Base-by-base conservation (phyloP, 352 stramenopile species). In the Plasmopara halstedii region DNA sequence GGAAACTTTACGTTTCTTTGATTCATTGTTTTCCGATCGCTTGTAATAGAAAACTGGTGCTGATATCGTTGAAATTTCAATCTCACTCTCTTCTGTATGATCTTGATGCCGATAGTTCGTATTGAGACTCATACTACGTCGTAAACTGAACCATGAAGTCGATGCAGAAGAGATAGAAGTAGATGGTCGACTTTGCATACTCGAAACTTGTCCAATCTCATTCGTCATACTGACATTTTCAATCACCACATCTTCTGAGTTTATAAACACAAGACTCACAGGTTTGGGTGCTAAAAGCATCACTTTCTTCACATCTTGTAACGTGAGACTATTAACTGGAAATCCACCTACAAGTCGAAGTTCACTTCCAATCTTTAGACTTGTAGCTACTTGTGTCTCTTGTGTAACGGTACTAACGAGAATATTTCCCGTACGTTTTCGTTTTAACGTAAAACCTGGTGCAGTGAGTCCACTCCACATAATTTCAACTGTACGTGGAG, bases 251-350 rank as follows among this genome's bases (percentile, higher is more conserved):
- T 76, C 58, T 27, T 78, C 68, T 26, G 62, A 53, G 52, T 82
- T 83, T n/a, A 85, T 44, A 51, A 89, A 89, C 42, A 89, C 74
- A 38, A 89, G 70, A 37, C 74, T 86, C 57, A 89, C 72, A 23
- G 77, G 77, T 50, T 87, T 86, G 21, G 74, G 73, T 4, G 75
- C 75, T 46, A 65, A 45, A 13, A 85, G 60, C 72, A 89, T 86
- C 37, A 89, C 63, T 51, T 85, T 85, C 59, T 89, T 89, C 14
- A 89, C 70, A 42, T 85, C 77, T 27, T 59, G 47, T 7, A 86
- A 62, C 34, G 72, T 87, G 32, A 89, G 62, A 14, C 76, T 70
- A 53, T 74, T 64, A 11, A 89, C 72, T 2, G 77, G 75, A 52
- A 89, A 87, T 15, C 77, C 77, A 20, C 74, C 70, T 9, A 89